Percentiles rank a stretch among this genome's conserved stretches.
Conservation (phyloP, 1,284 basidiomycete genomes). For the Phlebopus sp. region DNA sequence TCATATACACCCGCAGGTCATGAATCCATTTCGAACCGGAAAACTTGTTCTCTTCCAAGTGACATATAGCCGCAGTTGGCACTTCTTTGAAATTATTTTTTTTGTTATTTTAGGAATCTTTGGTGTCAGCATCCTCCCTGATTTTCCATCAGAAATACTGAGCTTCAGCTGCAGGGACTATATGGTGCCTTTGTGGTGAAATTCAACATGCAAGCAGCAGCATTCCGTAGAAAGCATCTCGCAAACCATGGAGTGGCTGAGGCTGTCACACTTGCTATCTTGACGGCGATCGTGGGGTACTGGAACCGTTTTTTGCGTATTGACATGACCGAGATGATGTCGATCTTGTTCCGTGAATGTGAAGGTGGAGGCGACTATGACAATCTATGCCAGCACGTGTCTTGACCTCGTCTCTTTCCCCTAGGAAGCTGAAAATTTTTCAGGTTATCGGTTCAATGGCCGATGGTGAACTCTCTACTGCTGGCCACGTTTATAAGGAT, state of each 20-base stretch:
- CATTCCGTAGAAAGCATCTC: slow-evolving; percentile 90
- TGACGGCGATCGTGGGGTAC: slow-evolving; percentile 93
- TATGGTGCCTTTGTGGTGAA: slow-evolving; percentile 99
- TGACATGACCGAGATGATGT: slow-evolving; percentile 98
- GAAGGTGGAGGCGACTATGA: slow-evolving; percentile 91
- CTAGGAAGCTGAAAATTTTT: slow-evolving; percentile 3
- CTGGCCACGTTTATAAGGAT: slow-evolving; percentile 89
- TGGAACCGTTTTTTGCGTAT: slow-evolving; percentile 94
- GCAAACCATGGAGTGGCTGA: slow-evolving; percentile 84
- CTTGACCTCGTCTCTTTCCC: slow-evolving; percentile 2
- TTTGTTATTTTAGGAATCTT: slow-evolving; percentile 95
- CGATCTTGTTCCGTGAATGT: slow-evolving; percentile 96
- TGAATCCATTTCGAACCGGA: slow-evolving; percentile 98
- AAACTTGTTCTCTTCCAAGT: slow-evolving; percentile 98
- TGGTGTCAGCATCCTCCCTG: slow-evolving; percentile 58
- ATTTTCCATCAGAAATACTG: slow-evolving; percentile 2
- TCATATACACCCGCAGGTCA: slow-evolving; percentile 54
- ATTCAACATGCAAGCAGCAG: slow-evolving; percentile 93
- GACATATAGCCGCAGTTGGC: slow-evolving; percentile 97
- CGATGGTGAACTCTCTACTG: slow-evolving; percentile 89
- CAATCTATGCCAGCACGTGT: slow-evolving; percentile 89
- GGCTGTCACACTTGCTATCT: slow-evolving; percentile 80
- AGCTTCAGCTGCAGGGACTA: slow-evolving; percentile 62
- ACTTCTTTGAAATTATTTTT: slow-evolving; percentile 97
- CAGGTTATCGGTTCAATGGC: slow-evolving; percentile 90